Conservation (phyloP, 768 basidiomycete species). For the Trametes meyenii region DNA sequence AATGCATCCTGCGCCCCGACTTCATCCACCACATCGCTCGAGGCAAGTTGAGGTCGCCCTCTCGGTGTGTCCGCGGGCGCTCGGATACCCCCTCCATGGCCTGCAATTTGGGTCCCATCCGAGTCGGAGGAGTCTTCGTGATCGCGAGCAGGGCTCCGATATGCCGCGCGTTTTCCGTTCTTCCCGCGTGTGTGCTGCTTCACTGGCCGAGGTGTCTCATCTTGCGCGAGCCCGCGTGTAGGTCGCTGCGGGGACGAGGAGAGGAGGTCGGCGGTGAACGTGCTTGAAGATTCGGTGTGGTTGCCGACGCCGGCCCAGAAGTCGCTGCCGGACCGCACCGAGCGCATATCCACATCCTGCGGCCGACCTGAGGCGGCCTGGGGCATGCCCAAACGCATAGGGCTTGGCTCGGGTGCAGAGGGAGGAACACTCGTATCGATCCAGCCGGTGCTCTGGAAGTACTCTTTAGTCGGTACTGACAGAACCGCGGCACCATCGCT, state of each 20-base stretch:
- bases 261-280: conserved; percentile 47
- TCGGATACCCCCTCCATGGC: conserved; percentile 22
- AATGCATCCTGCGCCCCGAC: conserved; percentile 82
- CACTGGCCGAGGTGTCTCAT: background rate
- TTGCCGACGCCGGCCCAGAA: conserved; percentile 67
- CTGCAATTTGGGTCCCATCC: conserved; percentile 59
- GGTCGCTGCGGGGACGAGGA: conserved; percentile 14
- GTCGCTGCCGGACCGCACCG: conserved; percentile 69
- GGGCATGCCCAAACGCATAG: conserved; percentile 1
- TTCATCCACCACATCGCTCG: conserved; percentile 59
- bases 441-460: conserved; percentile 87
- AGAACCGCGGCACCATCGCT: conserved; percentile 78
- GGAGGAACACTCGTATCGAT: conserved; percentile 44
- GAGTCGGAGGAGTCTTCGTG: conserved; percentile 46
- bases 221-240: background rate
- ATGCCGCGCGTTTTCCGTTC: conserved; percentile 20
- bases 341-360: conserved; percentile 38
- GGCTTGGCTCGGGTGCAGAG: conserved; percentile 25
- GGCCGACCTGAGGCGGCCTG: background rate
- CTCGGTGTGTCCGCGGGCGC: conserved; percentile 7
- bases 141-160: conserved; percentile 23
- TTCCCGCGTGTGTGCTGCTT: conserved; percentile 10
- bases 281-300: conserved; percentile 57
- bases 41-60: background rate
- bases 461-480: conserved; percentile 81